Base-by-base conservation (phyloP, 1,284 basidiomycete genomes). In the Apiotrichum domesticum region DNA sequence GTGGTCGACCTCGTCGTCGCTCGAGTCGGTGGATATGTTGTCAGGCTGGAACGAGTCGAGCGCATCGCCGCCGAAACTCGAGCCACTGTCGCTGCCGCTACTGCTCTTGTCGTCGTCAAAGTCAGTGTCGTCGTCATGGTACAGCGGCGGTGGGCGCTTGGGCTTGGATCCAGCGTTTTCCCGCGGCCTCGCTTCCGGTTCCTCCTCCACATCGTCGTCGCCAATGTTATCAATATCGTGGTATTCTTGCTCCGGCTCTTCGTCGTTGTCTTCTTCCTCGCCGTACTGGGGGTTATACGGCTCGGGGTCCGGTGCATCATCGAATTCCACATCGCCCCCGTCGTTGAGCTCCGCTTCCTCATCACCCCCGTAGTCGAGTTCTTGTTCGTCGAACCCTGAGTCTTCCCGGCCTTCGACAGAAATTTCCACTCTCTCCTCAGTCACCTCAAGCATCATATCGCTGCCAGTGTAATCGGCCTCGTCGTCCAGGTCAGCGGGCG, bases 311-410 rank as follows among this genome's bases (percentile, higher is more conserved):
- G 21, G 21, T 21, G 21, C 21, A 21, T n/a, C 40, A 40, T 63
- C 14, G 61, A 66, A 45, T 61, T 65, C 13, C 13, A 45, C n/a
- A 44, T 46, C 2, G 45, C 72, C 4, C 54, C 46, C 3, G 58
- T 65, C 21, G 51, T 74, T 8, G 69, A 69, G 0, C 54, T 74
- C 8, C 11, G 35, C 34, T 48, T 15, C 21, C 21, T 21, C 21
- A 21, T 21, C 21, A 21, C 21, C 21, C 21, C 21, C 21, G 21
- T 21, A 21, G 21, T 21, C 21, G 21, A 21, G 21, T 21, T 21
- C 21, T 21, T 21, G 21, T 21, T 21, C 21, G 21, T 21, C 21
- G 21, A 21, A 21, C 21, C 21, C 21, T 21, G 21, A 21, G 21
- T 21, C 21, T 21, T 21, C 21, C 21, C 21, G 21, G 21, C 21